A percentile compares a stretch with the other conserved stretches of the same genome.
Conservation (phyloP, 2,329 filamentous ascomycete species). For the Metarhizium guizhouense region DNA sequence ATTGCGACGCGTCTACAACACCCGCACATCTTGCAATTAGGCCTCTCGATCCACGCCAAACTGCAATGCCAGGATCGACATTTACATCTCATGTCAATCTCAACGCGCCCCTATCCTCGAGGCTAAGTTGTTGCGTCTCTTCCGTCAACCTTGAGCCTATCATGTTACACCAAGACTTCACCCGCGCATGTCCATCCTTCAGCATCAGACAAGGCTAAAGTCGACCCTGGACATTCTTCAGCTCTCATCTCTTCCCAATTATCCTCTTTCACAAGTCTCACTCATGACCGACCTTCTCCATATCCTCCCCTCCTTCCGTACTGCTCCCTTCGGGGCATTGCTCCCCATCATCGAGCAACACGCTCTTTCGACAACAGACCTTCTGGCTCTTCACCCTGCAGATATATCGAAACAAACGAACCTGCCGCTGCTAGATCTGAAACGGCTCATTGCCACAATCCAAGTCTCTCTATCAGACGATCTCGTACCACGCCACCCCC, state of each 20-base stretch:
- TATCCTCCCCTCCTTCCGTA: slow-evolving; percentile 72
- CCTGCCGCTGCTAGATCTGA: slow-evolving; percentile 72
- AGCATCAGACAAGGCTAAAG: neutral
- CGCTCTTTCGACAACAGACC: slow-evolving; percentile 68
- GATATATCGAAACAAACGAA: slow-evolving; percentile 82
- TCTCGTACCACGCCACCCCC: slow-evolving; percentile 25
- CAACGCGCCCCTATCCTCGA: no score
- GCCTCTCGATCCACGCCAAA: no score
- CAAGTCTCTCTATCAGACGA: slow-evolving; percentile 58
- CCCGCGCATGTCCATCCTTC: no score
- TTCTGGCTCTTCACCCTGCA: slow-evolving; percentile 72
- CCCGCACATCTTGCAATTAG: no score
- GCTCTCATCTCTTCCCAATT: no score
- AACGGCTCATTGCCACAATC: slow-evolving; percentile 60
- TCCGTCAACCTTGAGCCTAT: no score
- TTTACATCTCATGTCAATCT: no score
- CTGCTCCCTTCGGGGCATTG: slow-evolving; percentile 62
- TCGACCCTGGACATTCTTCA: neutral
- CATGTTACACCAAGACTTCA: no score
- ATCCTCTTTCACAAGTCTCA: neutral
- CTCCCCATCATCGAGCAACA: slow-evolving; percentile 73
- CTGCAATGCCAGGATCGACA: no score
- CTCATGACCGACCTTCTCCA: slow-evolving; percentile 78
- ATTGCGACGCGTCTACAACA: no score
- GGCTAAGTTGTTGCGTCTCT: no score